Conservation (phyloP, 2,329 filamentous ascomycete genomes). For the Beauveria rudraprayagi region DNA sequence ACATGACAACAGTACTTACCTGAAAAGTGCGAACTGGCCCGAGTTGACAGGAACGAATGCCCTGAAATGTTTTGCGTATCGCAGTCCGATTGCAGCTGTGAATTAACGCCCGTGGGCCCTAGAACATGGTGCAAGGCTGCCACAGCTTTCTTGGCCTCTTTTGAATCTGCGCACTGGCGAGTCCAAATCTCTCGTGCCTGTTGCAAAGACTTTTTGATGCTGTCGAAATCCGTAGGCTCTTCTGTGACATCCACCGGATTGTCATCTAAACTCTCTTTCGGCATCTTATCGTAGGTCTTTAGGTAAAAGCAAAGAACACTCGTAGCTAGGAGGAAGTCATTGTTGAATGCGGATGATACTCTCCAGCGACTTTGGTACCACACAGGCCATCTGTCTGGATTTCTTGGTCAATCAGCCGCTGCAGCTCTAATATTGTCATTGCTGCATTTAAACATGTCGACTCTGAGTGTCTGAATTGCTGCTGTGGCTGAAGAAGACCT, state of each 20-base stretch:
- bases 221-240: neutral
- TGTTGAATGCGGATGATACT: neutral
- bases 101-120: neutral
- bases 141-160: neutral
- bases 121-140: neutral
- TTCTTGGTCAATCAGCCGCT: too few species aligned
- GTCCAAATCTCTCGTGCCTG: neutral
- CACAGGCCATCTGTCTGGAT: too few species aligned
- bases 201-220: neutral
- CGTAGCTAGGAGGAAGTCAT: neutral
- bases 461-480: too few species aligned
- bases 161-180: neutral
- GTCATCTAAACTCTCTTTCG: too few species aligned
- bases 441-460: too few species aligned
- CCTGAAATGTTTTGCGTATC: neutral
- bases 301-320: neutral
- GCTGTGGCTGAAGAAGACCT: too few species aligned
- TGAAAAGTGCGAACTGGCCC: neutral
- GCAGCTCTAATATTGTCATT: too few species aligned
- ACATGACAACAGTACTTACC: neutral
- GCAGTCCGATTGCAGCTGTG: neutral
- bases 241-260: neutral
- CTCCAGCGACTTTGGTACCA: too few species aligned
- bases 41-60: neutral
- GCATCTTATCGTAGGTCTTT: neutral